These are phyloP conservation scores for Xylaria scruposa DNA, from an alignment of 495 filamentous ascomycete species.

Conservation along the genomic window DNA sequence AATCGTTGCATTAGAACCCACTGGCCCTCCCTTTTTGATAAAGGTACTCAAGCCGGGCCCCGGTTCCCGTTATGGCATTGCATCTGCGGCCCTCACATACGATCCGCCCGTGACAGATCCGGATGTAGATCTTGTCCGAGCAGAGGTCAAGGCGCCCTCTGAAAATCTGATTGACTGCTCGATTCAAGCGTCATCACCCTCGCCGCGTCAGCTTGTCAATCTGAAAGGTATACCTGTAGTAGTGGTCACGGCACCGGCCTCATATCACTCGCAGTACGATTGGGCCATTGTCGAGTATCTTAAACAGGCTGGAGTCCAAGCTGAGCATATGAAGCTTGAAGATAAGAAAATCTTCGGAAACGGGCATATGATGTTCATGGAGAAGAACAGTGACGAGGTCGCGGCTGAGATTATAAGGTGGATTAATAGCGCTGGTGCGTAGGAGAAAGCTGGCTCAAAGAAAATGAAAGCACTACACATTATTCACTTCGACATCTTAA, in stretches of 20 bases:
- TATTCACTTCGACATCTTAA: background rate
- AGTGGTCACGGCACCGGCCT: slow-evolving; percentile 59
- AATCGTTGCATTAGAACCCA: slow-evolving; percentile 61
- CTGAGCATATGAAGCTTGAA: slow-evolving; percentile 53
- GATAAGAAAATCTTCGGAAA: slow-evolving; percentile 61
- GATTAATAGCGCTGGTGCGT: slow-evolving; percentile 37
- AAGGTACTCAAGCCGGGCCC: slow-evolving; percentile 35
- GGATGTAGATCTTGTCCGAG: slow-evolving; percentile 36
- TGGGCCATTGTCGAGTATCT: slow-evolving; percentile 61
- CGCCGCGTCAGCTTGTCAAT: slow-evolving; percentile 58
- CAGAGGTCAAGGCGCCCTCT: slow-evolving; percentile 32
- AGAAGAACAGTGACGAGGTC: slow-evolving; percentile 63
- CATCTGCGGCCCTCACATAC: slow-evolving; percentile 59
- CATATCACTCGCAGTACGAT: slow-evolving; percentile 64
- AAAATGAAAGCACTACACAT: background rate
- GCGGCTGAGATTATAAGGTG: slow-evolving; percentile 50
- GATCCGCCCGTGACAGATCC: slow-evolving; percentile 45
- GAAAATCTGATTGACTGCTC: slow-evolving; percentile 46
- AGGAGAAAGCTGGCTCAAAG: background rate
- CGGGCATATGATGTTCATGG: slow-evolving; percentile 65
- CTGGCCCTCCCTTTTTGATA: slow-evolving; percentile 58
- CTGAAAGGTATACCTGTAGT: slow-evolving; percentile 53
- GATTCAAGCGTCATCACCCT: slow-evolving; percentile 50
- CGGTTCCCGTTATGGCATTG: slow-evolving; percentile 51
- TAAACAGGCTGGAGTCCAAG: slow-evolving; percentile 60